These are phyloP conservation scores for Metarhizium album DNA, from an alignment of 2,329 filamentous ascomycete species.

Conservation along the genomic window DNA sequence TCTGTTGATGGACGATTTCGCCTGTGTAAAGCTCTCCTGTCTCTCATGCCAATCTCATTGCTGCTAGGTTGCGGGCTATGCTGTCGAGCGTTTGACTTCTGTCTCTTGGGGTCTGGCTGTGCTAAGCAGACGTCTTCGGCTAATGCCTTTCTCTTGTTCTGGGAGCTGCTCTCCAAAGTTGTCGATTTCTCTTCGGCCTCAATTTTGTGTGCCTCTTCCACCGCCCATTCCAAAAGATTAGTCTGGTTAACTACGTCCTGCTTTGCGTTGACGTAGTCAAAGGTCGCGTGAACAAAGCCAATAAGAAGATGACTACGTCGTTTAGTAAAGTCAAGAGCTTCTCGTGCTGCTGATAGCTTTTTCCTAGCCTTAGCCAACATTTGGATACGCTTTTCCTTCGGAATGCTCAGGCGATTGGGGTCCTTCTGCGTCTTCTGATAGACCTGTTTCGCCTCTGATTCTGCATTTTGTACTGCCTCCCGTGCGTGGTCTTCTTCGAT, in stretches of 20 bases:
- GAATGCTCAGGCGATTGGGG: slow-evolving; percentile 1
- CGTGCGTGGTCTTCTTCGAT: neutral
- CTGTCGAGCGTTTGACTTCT: slow-evolving; percentile 1
- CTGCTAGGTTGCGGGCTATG: slow-evolving; percentile 1
- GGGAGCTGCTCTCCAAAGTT: neutral
- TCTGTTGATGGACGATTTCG: neutral
- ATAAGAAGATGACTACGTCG: slow-evolving; percentile 1
- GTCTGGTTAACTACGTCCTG: slow-evolving; percentile 10
- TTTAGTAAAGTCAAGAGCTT: neutral
- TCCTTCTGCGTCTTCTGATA: slow-evolving; percentile 5
- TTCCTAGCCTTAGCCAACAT: slow-evolving; percentile 2
- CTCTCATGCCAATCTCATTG: neutral
- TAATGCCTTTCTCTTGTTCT: neutral
- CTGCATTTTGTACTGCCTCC: slow-evolving; percentile 1
- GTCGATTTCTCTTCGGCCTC: slow-evolving; percentile 11
- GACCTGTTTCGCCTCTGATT: neutral
- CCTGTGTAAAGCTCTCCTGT: neutral
- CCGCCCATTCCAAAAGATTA: slow-evolving; percentile 16
- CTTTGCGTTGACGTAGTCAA: slow-evolving; percentile 6
- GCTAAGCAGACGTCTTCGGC: neutral
- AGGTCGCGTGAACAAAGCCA: slow-evolving; percentile 5
- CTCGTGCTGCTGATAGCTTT: neutral
- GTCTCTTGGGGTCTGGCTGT: slow-evolving; percentile 1
- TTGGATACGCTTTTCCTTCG: slow-evolving; percentile 2
- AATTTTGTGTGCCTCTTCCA: slow-evolving; percentile 15